Evolutionary conservation across 164 flowering plant species (phyloP).

Genomic region (Berberis vulgaris): DNA sequence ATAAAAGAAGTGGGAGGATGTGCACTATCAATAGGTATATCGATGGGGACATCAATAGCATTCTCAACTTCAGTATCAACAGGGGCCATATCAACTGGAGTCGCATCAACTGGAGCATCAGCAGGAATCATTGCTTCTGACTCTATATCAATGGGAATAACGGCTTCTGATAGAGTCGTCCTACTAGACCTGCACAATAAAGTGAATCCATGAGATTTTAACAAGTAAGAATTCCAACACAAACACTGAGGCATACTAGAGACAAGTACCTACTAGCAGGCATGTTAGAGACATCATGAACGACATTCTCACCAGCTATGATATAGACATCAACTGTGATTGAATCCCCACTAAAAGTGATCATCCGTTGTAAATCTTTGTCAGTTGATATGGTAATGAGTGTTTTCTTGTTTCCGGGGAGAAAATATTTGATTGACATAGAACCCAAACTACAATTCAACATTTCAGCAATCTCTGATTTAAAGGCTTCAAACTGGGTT

Average conservation of each 20-base stretch:
- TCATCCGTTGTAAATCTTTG: neutral
- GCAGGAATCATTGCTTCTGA: neutral
- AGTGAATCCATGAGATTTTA: neutral
- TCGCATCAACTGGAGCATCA: neutral
- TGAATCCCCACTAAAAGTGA: neutral
- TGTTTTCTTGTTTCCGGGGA: neutral
- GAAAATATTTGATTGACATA: neutral
- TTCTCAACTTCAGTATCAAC: neutral
- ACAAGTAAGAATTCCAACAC: neutral
- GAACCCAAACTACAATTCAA: neutral
- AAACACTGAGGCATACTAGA: neutral
- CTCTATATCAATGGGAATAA: neutral
- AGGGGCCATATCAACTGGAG: neutral
- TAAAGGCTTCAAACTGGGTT: neutral
- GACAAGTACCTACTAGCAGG: neutral
- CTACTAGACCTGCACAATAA: neutral
- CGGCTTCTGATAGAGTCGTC: neutral
- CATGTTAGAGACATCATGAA: neutral
- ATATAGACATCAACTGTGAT: neutral
- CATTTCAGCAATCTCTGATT: neutral
- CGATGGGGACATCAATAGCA: neutral
- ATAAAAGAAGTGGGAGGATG: too few species aligned
- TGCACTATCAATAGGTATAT: neutral
- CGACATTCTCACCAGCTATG: neutral
- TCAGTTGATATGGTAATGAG: neutral